phyloP scores from a whole-genome alignment of 2,329 filamentous ascomycete genomes.

The Venturia carpophila region DNA sequence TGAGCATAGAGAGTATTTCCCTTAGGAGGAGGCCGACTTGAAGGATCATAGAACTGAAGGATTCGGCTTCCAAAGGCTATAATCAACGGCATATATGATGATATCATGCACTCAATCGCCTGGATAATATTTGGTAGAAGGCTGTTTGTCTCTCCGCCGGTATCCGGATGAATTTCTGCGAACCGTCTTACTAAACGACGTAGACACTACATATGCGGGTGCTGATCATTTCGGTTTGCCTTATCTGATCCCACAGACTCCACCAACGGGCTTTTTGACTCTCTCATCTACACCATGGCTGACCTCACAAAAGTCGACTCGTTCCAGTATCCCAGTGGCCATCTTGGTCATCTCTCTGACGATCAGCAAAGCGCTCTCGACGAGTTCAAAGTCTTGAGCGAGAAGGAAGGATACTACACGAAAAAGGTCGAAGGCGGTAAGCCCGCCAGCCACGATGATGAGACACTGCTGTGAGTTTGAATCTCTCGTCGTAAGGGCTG shows the following conservation, averaged over 20 bases:
- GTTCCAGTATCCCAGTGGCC: conserved; percentile 62
- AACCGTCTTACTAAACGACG: conserved; percentile 8
- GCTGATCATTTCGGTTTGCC: not conserved
- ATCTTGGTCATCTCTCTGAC: conserved; percentile 66
- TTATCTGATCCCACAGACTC: not conserved
- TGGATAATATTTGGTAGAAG: too few species aligned
- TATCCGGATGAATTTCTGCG: not conserved
- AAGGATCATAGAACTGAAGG: not conserved
- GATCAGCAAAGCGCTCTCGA: conserved; percentile 59
- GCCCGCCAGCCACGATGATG: conserved; percentile 60
- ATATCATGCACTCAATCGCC: too few species aligned
- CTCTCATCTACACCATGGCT: not conserved
- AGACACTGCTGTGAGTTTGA: conserved; percentile 56
- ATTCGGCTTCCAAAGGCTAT: not conserved
- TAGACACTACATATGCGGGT: not conserved
- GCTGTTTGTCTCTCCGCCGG: not conserved
- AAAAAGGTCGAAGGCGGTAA: conserved; percentile 28
- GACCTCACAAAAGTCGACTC: conserved; percentile 18
- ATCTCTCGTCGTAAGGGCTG: conserved; percentile 4
- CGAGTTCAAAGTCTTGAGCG: conserved; percentile 63
- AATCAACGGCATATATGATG: too few species aligned
- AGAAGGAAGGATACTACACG: conserved; percentile 57
- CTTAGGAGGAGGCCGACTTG: too few species aligned
- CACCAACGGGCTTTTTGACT: not conserved
- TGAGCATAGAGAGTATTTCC: too few species aligned